Base-by-base conservation (phyloP, 2,329 filamentous ascomycete species). In the Clarireedia homoeocarpa region DNA sequence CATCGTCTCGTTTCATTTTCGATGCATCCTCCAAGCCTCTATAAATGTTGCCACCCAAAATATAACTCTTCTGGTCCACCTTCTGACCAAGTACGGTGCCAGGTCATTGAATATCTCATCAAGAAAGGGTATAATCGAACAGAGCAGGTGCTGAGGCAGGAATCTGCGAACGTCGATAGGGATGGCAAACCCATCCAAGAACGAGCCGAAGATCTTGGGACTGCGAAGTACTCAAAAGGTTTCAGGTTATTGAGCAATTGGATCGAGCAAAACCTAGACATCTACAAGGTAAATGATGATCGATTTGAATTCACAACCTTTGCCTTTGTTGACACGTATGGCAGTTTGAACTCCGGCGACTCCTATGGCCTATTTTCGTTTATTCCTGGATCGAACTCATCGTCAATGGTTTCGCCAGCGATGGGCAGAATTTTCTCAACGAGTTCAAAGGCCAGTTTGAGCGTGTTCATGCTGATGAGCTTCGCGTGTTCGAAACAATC, bases 111-210 rank as follows among this genome's bases (percentile, higher is more conserved):
- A 65, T 99, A 99, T 71, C 78, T 99, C 1, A 83, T 91, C 2
- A 99, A 99, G 71, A 91, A 96, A 63, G 94, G 94, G 0, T 99
- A 96, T 72, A 91, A 85, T 53, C 82, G 88, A 24, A 97, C 94
- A 0, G 94, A 99, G 71, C 89, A 92, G 20, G 89, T 94, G 69
- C 88, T 99, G 53, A 84, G 94, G 45, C 87, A 90, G 71, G 94
- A 99, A 71, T 95, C 91, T 1, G 85, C 88, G 24, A 85, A 91
- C 63, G 79, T 94, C 44, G 89, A 92, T 56, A 80, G 86, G 23
- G 89, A 91, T 69, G 91, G 91, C 7, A 83, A 87, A 57, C 89
- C 90, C 2, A 80, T 92, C 36, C 79, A 84, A 48, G 72, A 74
- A 14, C 75, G 77, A 52, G 81, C 82, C 17, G 86, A 90, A 59